Percentiles rank a stretch among this genome's conserved stretches.
Evolutionary conservation across 371 early-diverging fungal genomes (phyloP).

Genomic region (Mortierella sp.): DNA sequence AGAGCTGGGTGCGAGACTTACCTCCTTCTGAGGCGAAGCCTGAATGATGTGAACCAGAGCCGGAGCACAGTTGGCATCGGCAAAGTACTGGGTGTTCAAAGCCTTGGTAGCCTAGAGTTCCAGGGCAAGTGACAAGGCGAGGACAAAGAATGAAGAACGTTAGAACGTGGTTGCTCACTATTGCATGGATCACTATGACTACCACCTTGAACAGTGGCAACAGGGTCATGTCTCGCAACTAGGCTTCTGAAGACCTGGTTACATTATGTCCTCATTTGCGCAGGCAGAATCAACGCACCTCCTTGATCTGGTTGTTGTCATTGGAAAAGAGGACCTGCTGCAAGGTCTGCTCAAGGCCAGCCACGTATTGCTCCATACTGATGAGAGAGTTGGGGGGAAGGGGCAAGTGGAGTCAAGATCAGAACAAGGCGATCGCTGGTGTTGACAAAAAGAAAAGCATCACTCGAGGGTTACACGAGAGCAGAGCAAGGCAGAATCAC

Average conservation of each 20-base stretch:
- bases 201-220: too few species aligned
- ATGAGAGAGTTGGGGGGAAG: not conserved
- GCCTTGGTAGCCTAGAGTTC: conserved; percentile 67
- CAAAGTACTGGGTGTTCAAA: conserved; percentile 77
- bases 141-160: too few species aligned
- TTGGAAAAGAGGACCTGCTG: conserved; percentile 43
- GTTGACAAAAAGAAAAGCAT: conserved; percentile 9
- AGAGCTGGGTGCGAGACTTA: not conserved
- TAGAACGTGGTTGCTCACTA: too few species aligned
- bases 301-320: conserved; percentile 45
- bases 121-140: not conserved
- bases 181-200: too few species aligned
- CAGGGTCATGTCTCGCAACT: too few species aligned
- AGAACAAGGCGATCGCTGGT: not conserved
- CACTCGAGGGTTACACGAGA: conserved; percentile 7
- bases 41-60: conserved; percentile 75
- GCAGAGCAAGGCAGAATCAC: conserved; percentile 1
- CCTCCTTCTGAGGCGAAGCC: conserved; percentile 65
- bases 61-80: conserved; percentile 72
- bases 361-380: conserved; percentile 43
- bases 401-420: conserved; percentile 2
- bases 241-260: conserved; percentile 32
- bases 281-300: conserved; percentile 14
- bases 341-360: conserved; percentile 42
- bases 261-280: conserved; percentile 9